Evolutionary conservation across 345 rosid species (phyloP), one percentile per base, ranked within the genome.

Genomic region (Syzygium oleosum): DNA sequence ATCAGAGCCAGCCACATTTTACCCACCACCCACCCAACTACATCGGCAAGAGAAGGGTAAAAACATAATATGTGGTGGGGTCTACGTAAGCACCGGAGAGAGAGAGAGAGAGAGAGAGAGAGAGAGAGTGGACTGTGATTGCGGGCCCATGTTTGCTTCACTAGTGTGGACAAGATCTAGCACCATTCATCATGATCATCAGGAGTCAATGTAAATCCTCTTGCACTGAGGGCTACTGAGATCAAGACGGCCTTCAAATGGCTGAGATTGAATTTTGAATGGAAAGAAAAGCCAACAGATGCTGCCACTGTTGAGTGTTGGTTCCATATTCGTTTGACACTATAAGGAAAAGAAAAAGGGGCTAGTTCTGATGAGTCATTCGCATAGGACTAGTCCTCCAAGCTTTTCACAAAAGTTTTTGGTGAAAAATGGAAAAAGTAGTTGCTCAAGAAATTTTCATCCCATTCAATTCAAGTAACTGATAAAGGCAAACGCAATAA

Each of bases 91-190:
- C 80, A 73, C 80, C 80, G 10, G 19, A 68, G 80, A 68, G 54
- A 46, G 87, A 68, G 52, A 84, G 84, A 84, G 58, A 34, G 12
- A 65, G 89, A 56, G 87, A 84, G 89, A 65, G 59, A 89, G 91
- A 90, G 89, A 94, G 93, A 90, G 85, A 85, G 51, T 4, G 91
- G 86, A 85, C 90, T 88, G 87, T 86, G 90, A 38, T 51, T 86
- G 93, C 87, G 91, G 93, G 52, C 89, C 95, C 92, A 88, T 61
- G 86, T 54, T 87, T 94, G 96, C 93, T 90, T 93, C 94, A 88
- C 52, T 89, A 91, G 91, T 90, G 92, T 90, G 93, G 94, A 91
- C 95, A 94, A 87, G 91, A 93, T 94, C 96, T 68, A 90, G 93
- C 95, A 92, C 91, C 93, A 90, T 85, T 73, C 90, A 92, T 90